Evolutionary conservation across 2,329 filamentous ascomycete genomes (phyloP).

Genomic region (Claviceps quebecensis): DNA sequence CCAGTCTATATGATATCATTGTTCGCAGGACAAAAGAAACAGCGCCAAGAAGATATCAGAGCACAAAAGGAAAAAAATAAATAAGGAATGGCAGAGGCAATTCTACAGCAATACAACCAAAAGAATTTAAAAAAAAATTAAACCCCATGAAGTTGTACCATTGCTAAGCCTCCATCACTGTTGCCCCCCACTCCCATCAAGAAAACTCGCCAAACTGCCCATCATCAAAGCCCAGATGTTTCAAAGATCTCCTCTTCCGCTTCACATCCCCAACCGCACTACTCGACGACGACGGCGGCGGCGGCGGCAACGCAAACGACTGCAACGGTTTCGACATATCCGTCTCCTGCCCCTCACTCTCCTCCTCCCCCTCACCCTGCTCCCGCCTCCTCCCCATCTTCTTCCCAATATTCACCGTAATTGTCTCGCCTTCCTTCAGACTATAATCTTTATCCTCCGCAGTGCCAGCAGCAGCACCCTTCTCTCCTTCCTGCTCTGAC

Average conservation of each 20-base stretch:
- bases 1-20: neutral
- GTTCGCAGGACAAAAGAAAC: neutral
- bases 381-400: conserved; percentile 36
- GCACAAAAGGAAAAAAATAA: neutral
- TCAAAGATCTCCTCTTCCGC: conserved; percentile 40
- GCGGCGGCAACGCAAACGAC: conserved; percentile 63
- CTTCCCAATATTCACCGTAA: conserved; percentile 61
- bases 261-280: conserved; percentile 38
- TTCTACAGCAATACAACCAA: neutral
- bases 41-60: neutral
- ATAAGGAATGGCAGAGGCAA: neutral
- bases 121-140: neutral
- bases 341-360: neutral
- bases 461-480: neutral
- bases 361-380: neutral
- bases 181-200: conserved; percentile 14
- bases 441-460: conserved; percentile 51
- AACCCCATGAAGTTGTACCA: too few species aligned
- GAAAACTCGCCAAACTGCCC: conserved; percentile 80
- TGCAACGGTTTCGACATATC: conserved; percentile 22
- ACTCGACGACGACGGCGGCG: conserved; percentile 45
- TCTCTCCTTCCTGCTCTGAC: conserved; percentile 21
- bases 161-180: too few species aligned
- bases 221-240: conserved; percentile 71
- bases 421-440: conserved; percentile 80